Percentiles rank a stretch among this genome's conserved stretches.
phyloP scores from a whole-genome alignment of 1,139 yeast genomes.

The Sugiyamaella sp. region DNA sequence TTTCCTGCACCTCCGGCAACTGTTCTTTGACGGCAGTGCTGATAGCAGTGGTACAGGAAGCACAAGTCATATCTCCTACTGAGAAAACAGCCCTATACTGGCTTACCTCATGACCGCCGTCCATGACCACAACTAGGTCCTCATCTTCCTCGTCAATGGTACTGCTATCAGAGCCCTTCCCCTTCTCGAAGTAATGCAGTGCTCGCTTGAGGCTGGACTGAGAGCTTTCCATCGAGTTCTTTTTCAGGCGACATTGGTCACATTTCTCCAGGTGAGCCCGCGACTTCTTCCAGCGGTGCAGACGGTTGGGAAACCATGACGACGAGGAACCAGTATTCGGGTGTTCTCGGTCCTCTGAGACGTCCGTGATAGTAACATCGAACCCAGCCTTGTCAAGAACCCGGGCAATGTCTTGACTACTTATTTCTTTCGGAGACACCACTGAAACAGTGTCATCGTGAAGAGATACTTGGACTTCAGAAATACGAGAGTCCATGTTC shows the following conservation, averaged over 20 bases:
- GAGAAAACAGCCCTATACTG: conserved; percentile 56
- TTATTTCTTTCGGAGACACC: conserved; percentile 26
- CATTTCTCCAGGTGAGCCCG: conserved; percentile 28
- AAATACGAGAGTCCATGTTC: conserved; percentile 30
- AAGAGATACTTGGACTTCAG: conserved; percentile 38
- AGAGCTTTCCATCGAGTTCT: conserved; percentile 9
- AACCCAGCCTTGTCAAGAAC: conserved; percentile 39
- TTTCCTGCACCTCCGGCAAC: conserved; percentile 42
- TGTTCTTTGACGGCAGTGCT: conserved; percentile 48
- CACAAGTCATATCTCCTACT: conserved; percentile 68
- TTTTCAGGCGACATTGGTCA: conserved; percentile 28
- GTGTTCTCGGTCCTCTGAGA: conserved; percentile 5
- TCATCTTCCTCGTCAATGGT: conserved; percentile 16
- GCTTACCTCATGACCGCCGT: conserved; percentile 20
- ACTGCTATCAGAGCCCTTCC: conserved; percentile 1
- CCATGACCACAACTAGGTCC: conserved; percentile 20
- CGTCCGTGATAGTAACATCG: conserved; percentile 37
- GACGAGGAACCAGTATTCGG: not conserved
- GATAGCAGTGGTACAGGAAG: conserved; percentile 57
- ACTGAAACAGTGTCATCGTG: conserved; percentile 38
- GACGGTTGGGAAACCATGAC: not conserved
- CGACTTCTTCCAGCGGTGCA: conserved; percentile 18
- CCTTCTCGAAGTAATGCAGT: conserved; percentile 21
- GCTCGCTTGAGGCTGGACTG: conserved; percentile 14
- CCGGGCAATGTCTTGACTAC: conserved; percentile 27